These are phyloP conservation scores for Plasmodium gonderi DNA, from an alignment of 169 alveolate genomes.

Conservation along the genomic window DNA sequence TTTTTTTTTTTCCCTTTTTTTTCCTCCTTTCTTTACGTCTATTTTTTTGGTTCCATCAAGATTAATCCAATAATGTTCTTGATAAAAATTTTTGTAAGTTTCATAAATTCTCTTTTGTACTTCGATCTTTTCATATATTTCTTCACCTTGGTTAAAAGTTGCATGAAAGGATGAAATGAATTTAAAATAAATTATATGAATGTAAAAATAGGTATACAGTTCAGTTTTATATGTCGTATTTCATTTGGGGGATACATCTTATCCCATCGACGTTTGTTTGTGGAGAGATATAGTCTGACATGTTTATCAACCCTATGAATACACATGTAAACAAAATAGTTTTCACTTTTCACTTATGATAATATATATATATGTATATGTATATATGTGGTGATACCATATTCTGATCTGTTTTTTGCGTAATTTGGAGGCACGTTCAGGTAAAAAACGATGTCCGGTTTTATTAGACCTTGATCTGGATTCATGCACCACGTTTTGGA, in stretches of 20 bases:
- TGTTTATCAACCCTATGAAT: too few relatives aligned
- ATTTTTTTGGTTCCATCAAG: conserved; percentile 75
- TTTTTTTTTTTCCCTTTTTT: background rate
- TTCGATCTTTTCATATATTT: conserved; percentile 67
- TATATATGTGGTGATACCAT: conserved; percentile 14
- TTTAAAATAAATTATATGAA: too few relatives aligned
- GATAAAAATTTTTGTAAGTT: conserved; percentile 27
- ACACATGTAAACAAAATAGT: too few relatives aligned
- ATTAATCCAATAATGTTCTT: conserved; percentile 64
- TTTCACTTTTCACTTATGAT: too few relatives aligned
- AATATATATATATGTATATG: background rate
- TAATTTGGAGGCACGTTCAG: conserved; percentile 55
- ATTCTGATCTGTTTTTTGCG: conserved; percentile 63
- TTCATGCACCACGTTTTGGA: conserved; percentile 57
- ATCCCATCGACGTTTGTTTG: too few relatives aligned
- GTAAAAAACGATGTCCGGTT: conserved; percentile 71
- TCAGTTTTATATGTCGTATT: too few relatives aligned
- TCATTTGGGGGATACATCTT: too few relatives aligned
- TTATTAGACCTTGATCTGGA: conserved; percentile 72
- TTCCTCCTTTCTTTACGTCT: conserved; percentile 13
- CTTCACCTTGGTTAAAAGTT: conserved; percentile 51
- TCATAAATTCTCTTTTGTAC: conserved; percentile 56
- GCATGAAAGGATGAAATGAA: background rate
- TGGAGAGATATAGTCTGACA: too few relatives aligned
- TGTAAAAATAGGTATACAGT: too few relatives aligned